Evolutionary conservation across 768 basidiomycete species (phyloP).

Genomic region (Tricholoma matsutake): DNA sequence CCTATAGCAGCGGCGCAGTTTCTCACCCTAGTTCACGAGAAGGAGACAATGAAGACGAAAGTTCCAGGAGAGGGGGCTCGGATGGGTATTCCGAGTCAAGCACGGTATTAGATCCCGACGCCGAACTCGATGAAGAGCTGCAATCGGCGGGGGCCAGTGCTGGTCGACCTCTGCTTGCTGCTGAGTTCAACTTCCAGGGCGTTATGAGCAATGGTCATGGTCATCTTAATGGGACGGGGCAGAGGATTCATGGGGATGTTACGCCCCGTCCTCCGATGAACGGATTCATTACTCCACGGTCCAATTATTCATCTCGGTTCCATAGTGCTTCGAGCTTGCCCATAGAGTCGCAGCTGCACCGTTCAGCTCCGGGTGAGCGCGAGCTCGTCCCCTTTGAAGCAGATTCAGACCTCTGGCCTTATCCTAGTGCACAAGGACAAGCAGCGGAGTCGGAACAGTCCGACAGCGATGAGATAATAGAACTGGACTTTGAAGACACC

Average conservation of each 20-base stretch:
- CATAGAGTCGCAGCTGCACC: background rate
- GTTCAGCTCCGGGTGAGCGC: constrained; percentile 13
- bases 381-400: constrained; percentile 58
- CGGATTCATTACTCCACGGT: constrained; percentile 16
- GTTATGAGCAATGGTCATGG: constrained; percentile 7
- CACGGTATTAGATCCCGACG: constrained; percentile 37
- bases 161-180: constrained; percentile 31
- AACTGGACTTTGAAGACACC: constrained; percentile 73
- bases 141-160: constrained; percentile 29
- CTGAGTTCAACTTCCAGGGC: constrained; percentile 6
- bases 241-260: constrained; percentile 49
- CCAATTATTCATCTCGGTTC: constrained; percentile 1
- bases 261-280: constrained; percentile 54
- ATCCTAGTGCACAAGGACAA: constrained; percentile 46
- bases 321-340: background rate
- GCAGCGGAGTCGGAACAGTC: constrained; percentile 27
- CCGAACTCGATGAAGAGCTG: constrained; percentile 24
- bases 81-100: constrained; percentile 43
- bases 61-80: constrained; percentile 27
- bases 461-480: constrained; percentile 61
- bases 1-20: constrained; percentile 27
- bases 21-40: constrained; percentile 49
- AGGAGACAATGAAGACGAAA: constrained; percentile 56
- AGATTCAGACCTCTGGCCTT: constrained; percentile 71
- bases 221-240: constrained; percentile 10